A percentile compares a stretch with the other conserved stretches of the same genome.
These are phyloP conservation scores for Herpotrichia juniperi DNA, from an alignment of 2,329 filamentous ascomycete genomes.

Conservation along the genomic window DNA sequence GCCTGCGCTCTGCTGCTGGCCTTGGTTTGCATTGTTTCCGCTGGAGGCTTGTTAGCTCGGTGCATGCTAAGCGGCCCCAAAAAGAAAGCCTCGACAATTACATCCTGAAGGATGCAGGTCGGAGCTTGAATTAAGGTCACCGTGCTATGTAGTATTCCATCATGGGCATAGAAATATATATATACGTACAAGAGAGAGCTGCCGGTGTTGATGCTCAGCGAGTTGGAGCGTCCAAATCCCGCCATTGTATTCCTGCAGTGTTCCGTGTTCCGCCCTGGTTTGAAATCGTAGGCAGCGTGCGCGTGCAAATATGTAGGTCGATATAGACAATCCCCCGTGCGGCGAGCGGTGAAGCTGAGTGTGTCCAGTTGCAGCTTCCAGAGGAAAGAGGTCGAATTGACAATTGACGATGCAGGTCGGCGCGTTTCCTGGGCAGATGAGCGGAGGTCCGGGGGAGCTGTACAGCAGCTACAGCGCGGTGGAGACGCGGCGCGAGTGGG, in stretches of 20 bases:
- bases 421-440: conserved; percentile 17
- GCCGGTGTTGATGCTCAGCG: conserved; percentile 62
- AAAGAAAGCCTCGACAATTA: neutral
- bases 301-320: neutral
- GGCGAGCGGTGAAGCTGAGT: conserved; percentile 1
- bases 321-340: conserved; percentile 1
- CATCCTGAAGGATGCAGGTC: neutral
- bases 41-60: conserved; percentile 32
- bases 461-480: conserved; percentile 25
- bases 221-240: conserved; percentile 56
- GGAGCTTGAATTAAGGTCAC: neutral
- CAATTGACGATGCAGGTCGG: conserved; percentile 9
- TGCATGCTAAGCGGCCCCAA: neutral
- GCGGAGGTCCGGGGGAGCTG: conserved; percentile 17
- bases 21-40: conserved; percentile 32
- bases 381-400: neutral
- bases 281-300: neutral
- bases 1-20: conserved; percentile 33
- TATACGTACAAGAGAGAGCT: conserved; percentile 55
- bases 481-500: conserved; percentile 25
- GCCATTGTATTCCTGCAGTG: conserved; percentile 34
- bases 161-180: conserved; percentile 12
- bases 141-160: conserved; percentile 8
- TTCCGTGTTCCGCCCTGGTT: conserved; percentile 7
- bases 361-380: conserved; percentile 2